A percentile compares a stretch with the other conserved stretches of the same genome.
Evolutionary conservation across 192 early-diverging fungal species (phyloP).

Genomic region (Podila epicladia): DNA sequence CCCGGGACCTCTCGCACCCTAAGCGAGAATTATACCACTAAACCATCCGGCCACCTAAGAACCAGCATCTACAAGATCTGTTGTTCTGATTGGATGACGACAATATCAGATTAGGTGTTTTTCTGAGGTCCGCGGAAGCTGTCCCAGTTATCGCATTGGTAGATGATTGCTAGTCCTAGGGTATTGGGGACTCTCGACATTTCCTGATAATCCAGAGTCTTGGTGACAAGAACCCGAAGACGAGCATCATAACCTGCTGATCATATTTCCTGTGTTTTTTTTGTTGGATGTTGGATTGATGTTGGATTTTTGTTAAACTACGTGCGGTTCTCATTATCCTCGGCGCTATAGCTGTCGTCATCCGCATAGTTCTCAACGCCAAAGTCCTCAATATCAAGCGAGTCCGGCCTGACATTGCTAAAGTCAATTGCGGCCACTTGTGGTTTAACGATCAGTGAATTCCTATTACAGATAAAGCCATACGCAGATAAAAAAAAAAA

Average conservation of each 20-base stretch:
- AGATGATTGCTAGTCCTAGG: too few species aligned
- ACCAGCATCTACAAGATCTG: not conserved
- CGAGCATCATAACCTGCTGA: too few species aligned
- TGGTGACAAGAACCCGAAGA: too few species aligned
- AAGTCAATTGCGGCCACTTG: conserved; percentile 40
- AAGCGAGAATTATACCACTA: conserved; percentile 7
- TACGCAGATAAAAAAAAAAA: not conserved
- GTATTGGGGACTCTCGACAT: too few species aligned
- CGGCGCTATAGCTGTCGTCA: conserved; percentile 16
- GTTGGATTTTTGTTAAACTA: too few species aligned
- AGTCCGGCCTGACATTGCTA: conserved; percentile 28
- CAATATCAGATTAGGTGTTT: not conserved
- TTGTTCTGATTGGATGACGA: not conserved
- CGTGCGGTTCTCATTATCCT: conserved; percentile 15
- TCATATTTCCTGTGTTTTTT: too few species aligned
- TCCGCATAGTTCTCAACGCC: conserved; percentile 23
- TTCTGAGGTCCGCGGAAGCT: too few species aligned
- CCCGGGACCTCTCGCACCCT: conserved; percentile 3
- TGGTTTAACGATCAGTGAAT: conserved; percentile 43
- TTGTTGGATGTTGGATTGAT: too few species aligned
- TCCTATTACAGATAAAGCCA: conserved; percentile 6
- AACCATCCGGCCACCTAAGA: not conserved
- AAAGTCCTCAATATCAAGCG: conserved; percentile 36
- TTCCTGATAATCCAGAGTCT: too few species aligned
- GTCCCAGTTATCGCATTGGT: too few species aligned